phyloP scores from a whole-genome alignment of 2,329 filamentous ascomycete genomes.

The Claviceps digitariae region DNA sequence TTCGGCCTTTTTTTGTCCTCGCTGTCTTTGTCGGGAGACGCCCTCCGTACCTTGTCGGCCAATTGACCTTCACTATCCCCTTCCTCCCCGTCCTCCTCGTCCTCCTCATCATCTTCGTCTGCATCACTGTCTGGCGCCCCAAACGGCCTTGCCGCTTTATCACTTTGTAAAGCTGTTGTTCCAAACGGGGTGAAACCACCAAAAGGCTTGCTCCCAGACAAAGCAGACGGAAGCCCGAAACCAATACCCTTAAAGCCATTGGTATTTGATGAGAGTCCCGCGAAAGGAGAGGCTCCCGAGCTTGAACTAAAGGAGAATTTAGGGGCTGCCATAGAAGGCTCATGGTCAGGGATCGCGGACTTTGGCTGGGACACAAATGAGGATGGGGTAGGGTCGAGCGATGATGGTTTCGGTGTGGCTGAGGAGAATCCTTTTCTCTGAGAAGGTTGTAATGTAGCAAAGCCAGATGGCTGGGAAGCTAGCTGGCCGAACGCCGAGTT shows the following conservation, averaged over 20 bases:
- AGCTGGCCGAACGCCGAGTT: slow-evolving; percentile 56
- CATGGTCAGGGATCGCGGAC: not conserved
- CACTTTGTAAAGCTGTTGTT: slow-evolving; percentile 31
- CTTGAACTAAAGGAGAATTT: slow-evolving; percentile 36
- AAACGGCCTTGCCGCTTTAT: slow-evolving; percentile 58
- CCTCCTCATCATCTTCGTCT: slow-evolving; percentile 29
- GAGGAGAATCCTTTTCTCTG: slow-evolving; percentile 38
- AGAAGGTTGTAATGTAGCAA: slow-evolving; percentile 39
- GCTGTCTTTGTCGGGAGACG: slow-evolving; percentile 38
- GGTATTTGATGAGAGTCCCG: slow-evolving; percentile 24
- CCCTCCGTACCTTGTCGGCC: slow-evolving; percentile 31
- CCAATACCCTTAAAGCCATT: slow-evolving; percentile 34
- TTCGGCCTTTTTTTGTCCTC: slow-evolving; percentile 53
- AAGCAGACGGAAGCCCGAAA: slow-evolving; percentile 22
- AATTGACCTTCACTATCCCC: slow-evolving; percentile 24
- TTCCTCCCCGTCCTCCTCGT: slow-evolving; percentile 23
- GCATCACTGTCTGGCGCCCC: slow-evolving; percentile 59
- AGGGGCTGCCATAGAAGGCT: slow-evolving; percentile 20
- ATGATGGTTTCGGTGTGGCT: slow-evolving; percentile 20
- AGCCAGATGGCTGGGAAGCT: slow-evolving; percentile 49
- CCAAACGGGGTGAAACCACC: slow-evolving; percentile 59
- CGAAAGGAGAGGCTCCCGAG: slow-evolving; percentile 32
- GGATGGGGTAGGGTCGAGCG: slow-evolving; percentile 16
- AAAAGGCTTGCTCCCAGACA: slow-evolving; percentile 32
- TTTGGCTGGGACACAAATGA: not conserved